Evolutionary conservation across 2,329 filamentous ascomycete species (phyloP).

Genomic region (Alternaria longipes): DNA sequence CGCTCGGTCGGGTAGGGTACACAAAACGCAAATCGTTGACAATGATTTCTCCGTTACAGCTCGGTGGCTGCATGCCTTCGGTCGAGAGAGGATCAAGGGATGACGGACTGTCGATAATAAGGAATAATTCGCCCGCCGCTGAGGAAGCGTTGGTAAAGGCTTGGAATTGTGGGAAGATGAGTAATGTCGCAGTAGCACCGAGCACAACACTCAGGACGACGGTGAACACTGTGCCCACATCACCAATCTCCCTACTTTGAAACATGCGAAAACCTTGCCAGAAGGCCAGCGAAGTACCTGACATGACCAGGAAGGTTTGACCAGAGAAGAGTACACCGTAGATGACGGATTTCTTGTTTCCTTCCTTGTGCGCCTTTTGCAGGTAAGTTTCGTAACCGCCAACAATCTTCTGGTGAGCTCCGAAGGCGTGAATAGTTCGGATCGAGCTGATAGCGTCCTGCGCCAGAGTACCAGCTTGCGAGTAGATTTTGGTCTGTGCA

Average conservation of each 20-base stretch:
- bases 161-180: slow-evolving; percentile 19
- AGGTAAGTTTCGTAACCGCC: slow-evolving; percentile 64
- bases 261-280: slow-evolving; percentile 64
- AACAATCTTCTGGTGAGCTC: slow-evolving; percentile 65
- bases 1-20: slow-evolving; percentile 84
- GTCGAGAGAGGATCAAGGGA: slow-evolving; percentile 22
- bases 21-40: slow-evolving; percentile 86
- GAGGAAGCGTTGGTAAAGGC: slow-evolving; percentile 26
- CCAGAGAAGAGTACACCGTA: slow-evolving; percentile 66
- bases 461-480: slow-evolving; percentile 6
- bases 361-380: slow-evolving; percentile 58
- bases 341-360: slow-evolving; percentile 65
- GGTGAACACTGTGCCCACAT: slow-evolving; percentile 75
- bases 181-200: slow-evolving; percentile 66
- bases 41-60: slow-evolving; percentile 62
- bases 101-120: slow-evolving; percentile 20
- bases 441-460: slow-evolving; percentile 5
- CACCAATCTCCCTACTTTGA: slow-evolving; percentile 30
- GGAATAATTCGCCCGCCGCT: slow-evolving; percentile 23
- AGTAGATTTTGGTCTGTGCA: slow-evolving; percentile 14
- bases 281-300: slow-evolving; percentile 71
- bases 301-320: slow-evolving; percentile 72
- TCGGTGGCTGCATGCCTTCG: slow-evolving; percentile 16
- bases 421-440: slow-evolving; percentile 66
- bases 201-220: slow-evolving; percentile 86